Conservation (phyloP, 2,329 filamentous ascomycete genomes). For the Colletotrichum theobromicola region DNA sequence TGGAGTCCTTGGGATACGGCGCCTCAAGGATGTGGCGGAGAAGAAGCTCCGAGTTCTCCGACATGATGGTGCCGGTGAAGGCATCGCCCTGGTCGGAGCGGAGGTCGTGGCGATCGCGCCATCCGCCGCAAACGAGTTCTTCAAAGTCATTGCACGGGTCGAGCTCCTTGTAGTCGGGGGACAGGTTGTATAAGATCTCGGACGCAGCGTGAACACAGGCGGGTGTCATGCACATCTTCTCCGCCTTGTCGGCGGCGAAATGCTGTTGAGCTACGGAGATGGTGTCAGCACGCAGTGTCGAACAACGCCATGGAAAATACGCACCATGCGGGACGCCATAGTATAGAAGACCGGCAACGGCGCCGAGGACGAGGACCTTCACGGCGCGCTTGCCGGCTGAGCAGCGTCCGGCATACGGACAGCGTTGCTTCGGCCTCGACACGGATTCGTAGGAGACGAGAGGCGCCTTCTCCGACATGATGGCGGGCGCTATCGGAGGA, state of each 20-base stretch:
- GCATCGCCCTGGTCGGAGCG: constrained; percentile 66
- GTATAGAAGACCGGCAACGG: constrained; percentile 7
- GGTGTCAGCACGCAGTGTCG: neutral
- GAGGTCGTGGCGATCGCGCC: constrained; percentile 67
- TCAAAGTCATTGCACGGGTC: constrained; percentile 76
- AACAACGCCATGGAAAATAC: neutral
- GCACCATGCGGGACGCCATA: neutral
- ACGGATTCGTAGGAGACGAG: neutral
- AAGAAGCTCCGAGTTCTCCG: constrained; percentile 61
- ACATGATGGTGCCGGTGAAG: constrained; percentile 66
- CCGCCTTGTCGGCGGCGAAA: neutral
- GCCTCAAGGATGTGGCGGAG: constrained; percentile 69
- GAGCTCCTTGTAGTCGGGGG: constrained; percentile 58
- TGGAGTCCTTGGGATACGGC: constrained; percentile 49
- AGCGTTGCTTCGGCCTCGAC: neutral
- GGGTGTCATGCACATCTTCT: constrained; percentile 27
- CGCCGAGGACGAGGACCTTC: constrained; percentile 1
- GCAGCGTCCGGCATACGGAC: constrained; percentile 11
- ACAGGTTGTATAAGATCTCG: constrained; percentile 31
- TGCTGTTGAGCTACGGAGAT: neutral
- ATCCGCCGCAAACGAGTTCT: constrained; percentile 71
- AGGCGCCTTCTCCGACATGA: constrained; percentile 15
- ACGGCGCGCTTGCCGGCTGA: neutral
- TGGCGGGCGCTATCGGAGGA: neutral
- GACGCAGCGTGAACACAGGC: constrained; percentile 36